Base-by-base conservation (phyloP, 1,284 basidiomycete genomes). In the Cerioporus squamosus region DNA sequence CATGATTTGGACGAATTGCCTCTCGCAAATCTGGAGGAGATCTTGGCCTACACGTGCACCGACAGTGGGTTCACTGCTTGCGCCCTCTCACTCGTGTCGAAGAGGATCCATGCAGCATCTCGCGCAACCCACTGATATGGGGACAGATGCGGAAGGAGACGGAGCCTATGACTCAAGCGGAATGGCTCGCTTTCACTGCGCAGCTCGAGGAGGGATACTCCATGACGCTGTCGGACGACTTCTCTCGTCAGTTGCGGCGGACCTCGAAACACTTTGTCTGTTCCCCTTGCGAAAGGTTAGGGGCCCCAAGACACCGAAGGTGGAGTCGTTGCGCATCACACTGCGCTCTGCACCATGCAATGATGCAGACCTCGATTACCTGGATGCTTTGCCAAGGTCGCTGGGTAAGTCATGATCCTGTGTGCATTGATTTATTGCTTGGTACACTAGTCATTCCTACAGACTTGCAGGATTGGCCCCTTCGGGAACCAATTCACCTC, bases 31-130 rank as follows among this genome's bases (percentile, higher is more conserved):
- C 23, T 55, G 2, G 39, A 55, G 18, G n/a, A 50, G 9, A 50
- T 55, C 9, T 50, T 36, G 23, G 9, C 23, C 29, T 55, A 50
- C 18, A 40, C 54, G 8, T 45, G 54, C 43, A 55, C 47, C 47
- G 54, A 55, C 23, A 42, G 47, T 33, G 48, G 48, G 10, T 42
- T 22, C 20, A 55, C 54, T 3, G 54, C 29, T 22, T 26, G 42
- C 48, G 44, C 54, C 14, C 46, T 55, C 15, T 49, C 54, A 17
- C 33, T 55, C 24, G 48, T 49, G 22, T 55, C 54, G 22, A 42
- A 9, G 31, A 33, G 15, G 23, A 50, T 55, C 29, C 42, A 31
- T 5, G 47, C 42, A 9, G 47, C 47, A 14, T 42, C 53, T 5
- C 53, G 53, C 22, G 39, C 24, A 5, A n/a, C 40, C 12, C 53